Evolutionary conservation across 768 basidiomycete species (phyloP).

Genomic region (Lactarius tabidus): DNA sequence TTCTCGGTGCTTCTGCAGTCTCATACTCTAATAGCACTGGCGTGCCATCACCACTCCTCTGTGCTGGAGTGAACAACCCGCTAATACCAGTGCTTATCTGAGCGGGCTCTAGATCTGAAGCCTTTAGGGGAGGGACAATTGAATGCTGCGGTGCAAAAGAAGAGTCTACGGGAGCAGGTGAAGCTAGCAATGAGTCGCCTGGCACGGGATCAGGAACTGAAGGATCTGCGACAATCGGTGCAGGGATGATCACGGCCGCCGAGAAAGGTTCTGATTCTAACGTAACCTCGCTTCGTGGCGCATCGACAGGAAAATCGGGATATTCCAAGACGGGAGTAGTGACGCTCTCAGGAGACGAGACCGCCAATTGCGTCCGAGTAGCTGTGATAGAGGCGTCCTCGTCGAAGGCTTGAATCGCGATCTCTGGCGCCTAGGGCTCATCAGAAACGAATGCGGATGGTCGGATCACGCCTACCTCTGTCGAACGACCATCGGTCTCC

Average conservation of each 20-base stretch:
- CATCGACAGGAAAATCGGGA: not conserved
- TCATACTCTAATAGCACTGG: constrained; percentile 21
- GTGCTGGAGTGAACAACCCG: constrained; percentile 25
- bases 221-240: constrained; percentile 26
- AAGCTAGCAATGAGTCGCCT: constrained; percentile 2
- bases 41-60: constrained; percentile 17
- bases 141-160: constrained; percentile 2
- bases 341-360: not conserved
- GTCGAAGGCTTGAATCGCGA: not conserved
- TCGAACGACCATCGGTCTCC: constrained; percentile 5
- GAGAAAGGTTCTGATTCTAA: not conserved
- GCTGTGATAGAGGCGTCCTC: not conserved
- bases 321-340: not conserved
- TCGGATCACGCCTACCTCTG: constrained; percentile 8
- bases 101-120: constrained; percentile 5
- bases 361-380: not conserved
- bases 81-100: constrained; percentile 11
- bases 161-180: not conserved
- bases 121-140: constrained; percentile 5
- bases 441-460: not conserved
- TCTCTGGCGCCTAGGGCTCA: constrained; percentile 5
- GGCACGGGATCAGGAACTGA: constrained; percentile 25
- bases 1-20: not conserved
- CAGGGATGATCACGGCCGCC: constrained; percentile 14
- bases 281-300: not conserved